phyloP scores from a whole-genome alignment of 768 basidiomycete genomes.

The Dioszegia aurantiaca region DNA sequence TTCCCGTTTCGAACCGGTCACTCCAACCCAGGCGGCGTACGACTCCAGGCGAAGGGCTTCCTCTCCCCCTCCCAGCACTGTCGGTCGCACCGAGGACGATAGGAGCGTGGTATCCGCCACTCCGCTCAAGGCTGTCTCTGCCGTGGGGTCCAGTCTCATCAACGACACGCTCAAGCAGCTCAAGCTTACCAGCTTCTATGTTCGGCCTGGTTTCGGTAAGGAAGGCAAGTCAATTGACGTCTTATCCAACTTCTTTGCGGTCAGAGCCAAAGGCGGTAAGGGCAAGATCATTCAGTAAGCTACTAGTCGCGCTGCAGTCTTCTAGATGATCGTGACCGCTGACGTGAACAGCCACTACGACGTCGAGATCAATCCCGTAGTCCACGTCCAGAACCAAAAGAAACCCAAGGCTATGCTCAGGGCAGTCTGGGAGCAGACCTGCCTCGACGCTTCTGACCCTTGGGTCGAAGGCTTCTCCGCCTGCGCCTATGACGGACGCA shows the following conservation, averaged over 20 bases:
- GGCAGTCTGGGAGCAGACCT: constrained; percentile 42
- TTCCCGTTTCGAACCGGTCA: neutral
- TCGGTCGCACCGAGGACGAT: neutral
- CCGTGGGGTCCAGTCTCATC: neutral
- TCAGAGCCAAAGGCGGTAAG: constrained; percentile 22
- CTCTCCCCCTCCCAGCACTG: constrained; percentile 5
- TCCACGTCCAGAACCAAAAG: constrained; percentile 35
- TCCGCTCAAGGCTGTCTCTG: neutral
- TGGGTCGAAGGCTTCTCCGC: constrained; percentile 26
- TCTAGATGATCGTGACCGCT: neutral
- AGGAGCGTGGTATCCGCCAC: neutral
- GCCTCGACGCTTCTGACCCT: constrained; percentile 24
- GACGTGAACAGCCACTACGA: constrained; percentile 45
- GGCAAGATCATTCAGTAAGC: constrained; percentile 34
- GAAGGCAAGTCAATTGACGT: constrained; percentile 24
- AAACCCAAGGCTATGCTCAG: constrained; percentile 41
- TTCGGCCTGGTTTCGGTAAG: constrained; percentile 36
- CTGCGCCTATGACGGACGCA: constrained; percentile 40
- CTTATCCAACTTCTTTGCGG: constrained; percentile 37
- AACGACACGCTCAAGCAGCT: constrained; percentile 11
- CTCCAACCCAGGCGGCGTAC: neutral
- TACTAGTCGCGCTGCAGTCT: too few species aligned
- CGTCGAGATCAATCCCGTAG: constrained; percentile 48
- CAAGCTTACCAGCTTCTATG: constrained; percentile 28
- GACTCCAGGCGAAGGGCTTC: neutral